These are phyloP conservation scores for Rubus idaeus DNA, from an alignment of 306 rosid genomes.

Conservation along the genomic window DNA sequence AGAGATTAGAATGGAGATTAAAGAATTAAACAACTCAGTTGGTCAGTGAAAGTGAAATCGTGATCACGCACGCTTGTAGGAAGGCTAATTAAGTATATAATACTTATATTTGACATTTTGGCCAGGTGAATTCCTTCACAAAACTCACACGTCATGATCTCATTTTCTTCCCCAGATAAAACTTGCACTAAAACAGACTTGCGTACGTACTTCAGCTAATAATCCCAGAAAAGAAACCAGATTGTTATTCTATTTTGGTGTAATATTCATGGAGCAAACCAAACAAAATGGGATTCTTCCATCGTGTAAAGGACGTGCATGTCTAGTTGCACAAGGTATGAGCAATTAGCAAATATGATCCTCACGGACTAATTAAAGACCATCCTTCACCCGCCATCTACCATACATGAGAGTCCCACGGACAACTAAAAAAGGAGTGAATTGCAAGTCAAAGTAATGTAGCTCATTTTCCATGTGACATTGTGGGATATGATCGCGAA, in stretches of 20 bases:
- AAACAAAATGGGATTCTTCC: neutral
- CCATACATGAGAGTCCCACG: neutral
- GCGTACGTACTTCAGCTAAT: neutral
- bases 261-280: neutral
- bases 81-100: no score
- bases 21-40: no score
- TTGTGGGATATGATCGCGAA: neutral
- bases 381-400: neutral
- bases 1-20: no score
- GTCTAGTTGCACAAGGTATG: no score
- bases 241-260: neutral
- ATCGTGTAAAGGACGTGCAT: neutral
- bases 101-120: no score
- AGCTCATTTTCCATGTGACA: neutral
- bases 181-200: neutral
- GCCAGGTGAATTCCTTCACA: no score
- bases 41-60: no score
- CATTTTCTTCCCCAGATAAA: neutral
- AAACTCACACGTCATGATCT: neutral
- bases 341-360: neutral
- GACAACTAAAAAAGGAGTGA: neutral
- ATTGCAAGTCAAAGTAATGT: neutral
- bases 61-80: no score
- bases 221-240: neutral
- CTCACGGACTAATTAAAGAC: neutral